Conservation (phyloP, 2,329 filamentous ascomycete species). For the Fusarium mexicanum region DNA sequence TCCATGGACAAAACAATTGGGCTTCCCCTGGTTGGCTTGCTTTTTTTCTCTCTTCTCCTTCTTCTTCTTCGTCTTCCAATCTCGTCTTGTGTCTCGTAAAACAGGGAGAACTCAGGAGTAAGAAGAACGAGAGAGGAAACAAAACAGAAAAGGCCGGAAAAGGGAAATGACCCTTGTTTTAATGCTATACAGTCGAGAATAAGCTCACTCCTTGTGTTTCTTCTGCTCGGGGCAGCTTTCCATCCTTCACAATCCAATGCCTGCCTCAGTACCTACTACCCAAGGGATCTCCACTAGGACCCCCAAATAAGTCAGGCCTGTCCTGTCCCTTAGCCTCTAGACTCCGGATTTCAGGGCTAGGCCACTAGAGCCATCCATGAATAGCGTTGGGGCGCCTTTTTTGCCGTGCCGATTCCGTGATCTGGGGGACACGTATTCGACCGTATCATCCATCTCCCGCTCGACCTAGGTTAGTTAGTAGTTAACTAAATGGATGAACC, state of each 20-base stretch:
- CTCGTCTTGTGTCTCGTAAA: conserved; percentile 24
- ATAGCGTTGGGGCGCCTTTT: conserved; percentile 28
- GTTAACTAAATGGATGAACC: neutral
- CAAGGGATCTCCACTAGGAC: neutral
- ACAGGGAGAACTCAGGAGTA: neutral
- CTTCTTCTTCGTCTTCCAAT: conserved; percentile 5
- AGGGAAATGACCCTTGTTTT: conserved; percentile 6
- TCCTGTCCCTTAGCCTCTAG: neutral
- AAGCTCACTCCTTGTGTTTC: conserved; percentile 4
- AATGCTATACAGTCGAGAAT: neutral
- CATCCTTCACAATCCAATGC: neutral
- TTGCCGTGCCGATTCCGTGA: conserved; percentile 33
- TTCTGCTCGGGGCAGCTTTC: conserved; percentile 2
- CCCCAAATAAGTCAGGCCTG: neutral
- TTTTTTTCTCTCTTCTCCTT: neutral
- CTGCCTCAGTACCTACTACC: neutral
- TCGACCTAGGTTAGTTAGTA: neutral
- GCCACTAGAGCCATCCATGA: conserved; percentile 6
- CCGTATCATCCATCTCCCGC: neutral
- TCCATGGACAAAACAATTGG: conserved; percentile 4
- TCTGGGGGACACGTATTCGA: conserved; percentile 24
- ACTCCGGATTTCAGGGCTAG: neutral
- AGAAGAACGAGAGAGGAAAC: neutral
- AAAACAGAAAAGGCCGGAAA: neutral
- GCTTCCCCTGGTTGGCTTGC: conserved; percentile 5